Evolutionary conservation across 225 moss, liverwort and hornwort species (phyloP).

Genomic region (Sphagnum contortum): DNA sequence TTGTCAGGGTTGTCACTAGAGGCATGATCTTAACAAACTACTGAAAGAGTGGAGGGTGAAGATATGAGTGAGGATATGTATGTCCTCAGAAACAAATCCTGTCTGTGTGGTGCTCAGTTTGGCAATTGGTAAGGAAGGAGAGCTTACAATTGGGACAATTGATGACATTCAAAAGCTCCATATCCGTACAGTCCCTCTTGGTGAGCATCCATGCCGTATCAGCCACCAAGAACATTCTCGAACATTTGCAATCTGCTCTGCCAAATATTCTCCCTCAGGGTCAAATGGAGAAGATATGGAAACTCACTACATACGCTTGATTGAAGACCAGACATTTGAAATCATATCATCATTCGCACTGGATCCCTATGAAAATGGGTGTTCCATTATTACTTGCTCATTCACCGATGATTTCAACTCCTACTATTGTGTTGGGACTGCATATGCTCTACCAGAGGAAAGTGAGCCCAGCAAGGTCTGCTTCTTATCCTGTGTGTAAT

Average conservation of each 20-base stretch:
- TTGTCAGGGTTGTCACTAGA: too few relatives aligned
- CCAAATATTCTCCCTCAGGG: conserved; percentile 64
- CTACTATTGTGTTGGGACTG: conserved; percentile 93
- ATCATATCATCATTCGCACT: conserved; percentile 72
- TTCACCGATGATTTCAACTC: conserved; percentile 81
- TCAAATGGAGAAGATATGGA: conserved; percentile 92
- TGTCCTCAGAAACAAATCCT: too few relatives aligned
- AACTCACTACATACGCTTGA: conserved; percentile 73
- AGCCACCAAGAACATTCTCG: conserved; percentile 90
- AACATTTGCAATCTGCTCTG: conserved; percentile 89
- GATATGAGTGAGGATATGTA: too few relatives aligned
- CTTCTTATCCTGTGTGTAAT: not conserved
- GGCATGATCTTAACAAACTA: too few relatives aligned
- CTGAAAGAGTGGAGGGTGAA: too few relatives aligned
- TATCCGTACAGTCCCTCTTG: conserved; percentile 85
- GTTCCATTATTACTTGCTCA: conserved; percentile 92
- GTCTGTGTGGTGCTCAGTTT: conserved; percentile 35
- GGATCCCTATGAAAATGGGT: conserved; percentile 87
- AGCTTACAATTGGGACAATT: conserved; percentile 94
- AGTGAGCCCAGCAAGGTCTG: conserved; percentile 91
- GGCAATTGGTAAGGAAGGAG: conserved; percentile 96
- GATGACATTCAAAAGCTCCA: conserved; percentile 98
- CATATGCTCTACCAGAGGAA: conserved; percentile 91
- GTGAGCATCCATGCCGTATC: conserved; percentile 88
- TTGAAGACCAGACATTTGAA: conserved; percentile 97